These are phyloP conservation scores for Talaromyces islandicus DNA, from an alignment of 2,329 filamentous ascomycete species.

Conservation along the genomic window DNA sequence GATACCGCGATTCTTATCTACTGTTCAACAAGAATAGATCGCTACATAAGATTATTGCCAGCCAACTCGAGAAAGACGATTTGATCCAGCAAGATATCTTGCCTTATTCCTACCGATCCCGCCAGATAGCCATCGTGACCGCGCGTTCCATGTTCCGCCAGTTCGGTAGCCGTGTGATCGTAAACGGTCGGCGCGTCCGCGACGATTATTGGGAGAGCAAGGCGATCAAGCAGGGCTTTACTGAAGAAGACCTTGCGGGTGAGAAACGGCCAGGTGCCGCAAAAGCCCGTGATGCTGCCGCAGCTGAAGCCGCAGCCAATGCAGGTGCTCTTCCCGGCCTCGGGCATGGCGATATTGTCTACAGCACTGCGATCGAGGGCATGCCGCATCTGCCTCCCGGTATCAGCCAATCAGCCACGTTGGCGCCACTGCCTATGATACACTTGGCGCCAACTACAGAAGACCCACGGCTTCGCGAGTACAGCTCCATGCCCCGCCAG, in stretches of 20 bases:
- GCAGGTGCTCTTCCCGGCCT: conserved; percentile 55
- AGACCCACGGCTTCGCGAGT: conserved; percentile 72
- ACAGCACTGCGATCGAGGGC: conserved; percentile 68
- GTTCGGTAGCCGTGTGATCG: conserved; percentile 90
- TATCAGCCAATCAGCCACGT: conserved; percentile 58
- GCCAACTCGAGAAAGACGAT: conserved; percentile 92
- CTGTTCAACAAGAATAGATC: conserved; percentile 98
- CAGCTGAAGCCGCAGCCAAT: conserved; percentile 58
- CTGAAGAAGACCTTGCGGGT: conserved; percentile 88
- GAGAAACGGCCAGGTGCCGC: conserved; percentile 92
- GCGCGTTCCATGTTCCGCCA: conserved; percentile 98
- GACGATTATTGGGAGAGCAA: conserved; percentile 99
- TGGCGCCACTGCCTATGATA: conserved; percentile 76
- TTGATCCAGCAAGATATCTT: conserved; percentile 91
- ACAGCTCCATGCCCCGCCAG: conserved; percentile 74
- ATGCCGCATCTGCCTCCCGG: conserved; percentile 65
- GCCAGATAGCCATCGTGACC: conserved; percentile 96
- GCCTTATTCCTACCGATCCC: conserved; percentile 95
- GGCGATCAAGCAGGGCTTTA: conserved; percentile 94
- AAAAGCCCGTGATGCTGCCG: conserved; percentile 77
- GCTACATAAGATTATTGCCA: conserved; percentile 95
- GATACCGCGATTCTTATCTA: conserved; percentile 95
- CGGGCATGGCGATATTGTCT: conserved; percentile 80
- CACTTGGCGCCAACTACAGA: conserved; percentile 72
- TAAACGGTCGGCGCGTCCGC: conserved; percentile 80